Evolutionary conservation across 2,329 filamentous ascomycete species (phyloP).

Genomic region (Alternaria panax): DNA sequence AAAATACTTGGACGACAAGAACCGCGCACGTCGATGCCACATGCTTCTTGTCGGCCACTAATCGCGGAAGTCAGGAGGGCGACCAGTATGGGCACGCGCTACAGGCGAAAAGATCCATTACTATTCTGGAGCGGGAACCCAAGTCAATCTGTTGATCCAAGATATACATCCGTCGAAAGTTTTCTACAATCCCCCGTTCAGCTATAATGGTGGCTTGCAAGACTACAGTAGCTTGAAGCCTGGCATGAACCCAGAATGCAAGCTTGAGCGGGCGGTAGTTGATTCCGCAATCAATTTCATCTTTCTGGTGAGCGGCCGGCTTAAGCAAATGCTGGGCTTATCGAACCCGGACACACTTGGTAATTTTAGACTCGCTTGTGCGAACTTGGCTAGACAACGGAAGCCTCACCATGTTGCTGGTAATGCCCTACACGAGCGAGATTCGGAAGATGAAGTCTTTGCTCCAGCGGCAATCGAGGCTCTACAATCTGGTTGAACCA

Average conservation of each 20-base stretch:
- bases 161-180: background rate
- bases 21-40: background rate
- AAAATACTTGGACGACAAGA: background rate
- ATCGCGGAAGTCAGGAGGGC: background rate
- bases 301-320: conserved; percentile 6
- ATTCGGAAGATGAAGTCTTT: too few relatives aligned
- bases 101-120: background rate
- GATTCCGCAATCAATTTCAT: conserved; percentile 11
- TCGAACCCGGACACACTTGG: conserved; percentile 1
- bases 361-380: background rate
- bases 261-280: conserved; percentile 1
- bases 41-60: conserved; percentile 14
- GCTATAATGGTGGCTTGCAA: background rate
- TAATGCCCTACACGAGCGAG: background rate
- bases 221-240: too few relatives aligned
- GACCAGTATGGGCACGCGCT: conserved; percentile 10
- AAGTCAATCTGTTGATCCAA: background rate
- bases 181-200: conserved; percentile 5
- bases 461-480: too few relatives aligned
- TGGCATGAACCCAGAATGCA: background rate
- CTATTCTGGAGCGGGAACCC: background rate
- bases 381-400: background rate
- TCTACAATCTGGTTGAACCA: too few relatives aligned
- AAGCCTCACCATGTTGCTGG: background rate
- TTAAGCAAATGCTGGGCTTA: background rate